Base-by-base conservation (phyloP, 345 rosid species). In the Raphanus sativus region DNA sequence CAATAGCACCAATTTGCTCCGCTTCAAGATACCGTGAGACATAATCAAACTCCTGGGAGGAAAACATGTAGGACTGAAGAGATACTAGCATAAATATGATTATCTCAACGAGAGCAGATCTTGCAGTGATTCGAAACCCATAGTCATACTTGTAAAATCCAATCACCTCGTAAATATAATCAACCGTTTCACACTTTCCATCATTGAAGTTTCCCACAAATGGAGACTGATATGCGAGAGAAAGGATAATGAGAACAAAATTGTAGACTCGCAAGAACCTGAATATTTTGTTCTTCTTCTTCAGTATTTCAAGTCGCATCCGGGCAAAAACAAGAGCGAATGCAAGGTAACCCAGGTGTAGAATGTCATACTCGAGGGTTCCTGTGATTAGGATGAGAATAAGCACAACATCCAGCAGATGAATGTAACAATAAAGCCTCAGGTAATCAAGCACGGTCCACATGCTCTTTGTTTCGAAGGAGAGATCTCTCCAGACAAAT, bases 311-410 rank as follows among this genome's bases (percentile, higher is more conserved):
- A 80, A 86, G 93, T 81, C 99, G 87, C 98, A 89, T 89, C 75
- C 96, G 89, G 67, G 89, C 89, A 84, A 95, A 92, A 77, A 88
- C 91, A 83, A 91, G 87, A 74, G 99, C 98, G 80, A 92, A 95
- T 77, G 94, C 94, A 79, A 95, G 99, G 87, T 95, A 95, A 81
- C 99, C 98, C 77, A 95, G 91, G 82, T 92, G 99, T 79, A 92
- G 88, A 84, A 95, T 87, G 81, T 95, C 98, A 80, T 91, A 95
- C 77, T 89, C 99, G 26, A 95, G 98, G 54, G 98, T 95, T 74
- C 98, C 97, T 65, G 94, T 95, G 65, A 92, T 91, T 86, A 95
- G 86, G 81, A 95, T 83, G 84, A 88, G 82, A 77, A 88, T 88
- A 67, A 95, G 98, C 75, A 92, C 98, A 69, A 89, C 91, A 86